Conservation (phyloP, 495 filamentous ascomycete genomes). For the Lasiosphaeria ovina region DNA sequence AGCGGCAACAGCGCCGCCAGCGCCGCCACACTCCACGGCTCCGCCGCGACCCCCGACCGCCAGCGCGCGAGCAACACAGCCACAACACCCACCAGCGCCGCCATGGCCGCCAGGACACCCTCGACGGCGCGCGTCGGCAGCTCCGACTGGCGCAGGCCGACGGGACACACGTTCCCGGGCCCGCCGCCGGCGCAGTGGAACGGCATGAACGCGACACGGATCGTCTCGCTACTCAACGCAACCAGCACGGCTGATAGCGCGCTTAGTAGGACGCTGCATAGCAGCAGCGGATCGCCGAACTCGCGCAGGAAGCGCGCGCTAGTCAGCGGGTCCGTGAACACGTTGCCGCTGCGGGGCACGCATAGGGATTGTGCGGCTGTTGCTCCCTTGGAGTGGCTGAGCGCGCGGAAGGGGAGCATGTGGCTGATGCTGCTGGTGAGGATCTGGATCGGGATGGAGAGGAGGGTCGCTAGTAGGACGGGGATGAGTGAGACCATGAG, state of each 20-base stretch:
- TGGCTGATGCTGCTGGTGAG: conserved; percentile 24
- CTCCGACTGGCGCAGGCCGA: conserved; percentile 10
- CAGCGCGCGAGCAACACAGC: conserved; percentile 20
- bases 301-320: conserved; percentile 12
- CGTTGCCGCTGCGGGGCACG: conserved; percentile 16
- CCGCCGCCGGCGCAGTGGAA: conserved; percentile 14
- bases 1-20: conserved; percentile 23
- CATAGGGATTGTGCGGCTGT: conserved; percentile 24
- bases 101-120: conserved; percentile 22
- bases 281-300: not conserved
- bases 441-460: conserved; percentile 25
- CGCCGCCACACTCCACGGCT: conserved; percentile 38
- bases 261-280: conserved; percentile 8
- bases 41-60: conserved; percentile 28
- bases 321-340: conserved; percentile 18
- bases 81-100: conserved; percentile 13
- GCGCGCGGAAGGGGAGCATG: conserved; percentile 28
- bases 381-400: conserved; percentile 17
- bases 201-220: conserved; percentile 20
- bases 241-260: conserved; percentile 19
- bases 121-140: conserved; percentile 21
- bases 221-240: conserved; percentile 23
- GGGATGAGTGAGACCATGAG: conserved; percentile 10
- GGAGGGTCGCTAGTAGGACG: conserved; percentile 21
- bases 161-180: not conserved